Evolutionary conservation across 2,329 filamentous ascomycete species (phyloP), one percentile per base, ranked within the genome.

Genomic region (Talaromyces piceae): DNA sequence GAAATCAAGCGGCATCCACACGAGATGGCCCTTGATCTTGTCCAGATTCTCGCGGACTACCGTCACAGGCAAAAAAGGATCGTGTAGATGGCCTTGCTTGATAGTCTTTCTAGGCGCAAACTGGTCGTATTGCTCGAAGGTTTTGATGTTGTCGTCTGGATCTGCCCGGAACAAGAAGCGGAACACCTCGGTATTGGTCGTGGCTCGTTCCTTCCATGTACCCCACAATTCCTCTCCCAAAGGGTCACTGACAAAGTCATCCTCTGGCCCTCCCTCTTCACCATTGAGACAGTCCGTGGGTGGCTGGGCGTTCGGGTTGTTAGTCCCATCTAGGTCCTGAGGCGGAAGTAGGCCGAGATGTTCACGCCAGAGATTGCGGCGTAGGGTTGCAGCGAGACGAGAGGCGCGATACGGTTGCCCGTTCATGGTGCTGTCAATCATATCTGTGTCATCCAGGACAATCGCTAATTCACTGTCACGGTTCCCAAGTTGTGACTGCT

Each of bases 381-480:
- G 86, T 9, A 96, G 83, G 1, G 85, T 88, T 4, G 88, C 75
- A 1, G 90, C 90, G 63, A 91, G 91, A 51, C 80, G 78, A 7
- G 83, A 84, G 6, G 88, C 91, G 27, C 76, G 78, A 73, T 79
- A 95, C 0, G 81, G 81, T 20, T 77, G 73, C 3, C 88, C 87
- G 56, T 84, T 78, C 87, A 95, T 94, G 54, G 68, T 71, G 16
- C 83, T 84, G 12, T 86, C 79, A 13, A 95, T 73, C 1, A 82
- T 73, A 1, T 83, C 80, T 2, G 82, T 79, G 64, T 94, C 89
- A 65, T 93, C 86, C 61, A 95, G 87, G 52, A 94, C 78, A 57
- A 94, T 86, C n/a, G 89, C 88, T 50, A 95, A 88, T 66, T 95
- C 90, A 1, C 84, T 88, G 70, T 95, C 90, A 68, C 93, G 89